A percentile compares a stretch with the other conserved stretches of the same genome.
Evolutionary conservation across 495 filamentous ascomycete species (phyloP).

Genomic region (Parachaetomium inaequale): DNA sequence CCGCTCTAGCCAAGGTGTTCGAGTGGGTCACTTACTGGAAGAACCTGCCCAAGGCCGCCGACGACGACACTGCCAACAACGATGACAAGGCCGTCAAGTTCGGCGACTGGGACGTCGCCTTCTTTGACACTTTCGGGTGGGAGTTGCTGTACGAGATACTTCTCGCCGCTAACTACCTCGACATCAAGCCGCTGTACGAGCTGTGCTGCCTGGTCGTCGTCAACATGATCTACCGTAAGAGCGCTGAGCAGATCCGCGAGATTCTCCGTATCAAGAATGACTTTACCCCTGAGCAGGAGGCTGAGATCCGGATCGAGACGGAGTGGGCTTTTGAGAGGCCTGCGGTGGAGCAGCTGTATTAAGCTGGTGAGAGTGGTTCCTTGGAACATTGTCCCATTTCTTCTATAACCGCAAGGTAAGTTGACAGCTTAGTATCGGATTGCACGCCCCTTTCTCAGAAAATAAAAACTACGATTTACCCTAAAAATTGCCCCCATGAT

Average conservation of each 20-base stretch:
- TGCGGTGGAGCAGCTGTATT: not conserved
- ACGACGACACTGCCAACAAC: not conserved
- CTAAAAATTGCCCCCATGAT: too few relatives aligned
- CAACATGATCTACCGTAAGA: constrained; percentile 3
- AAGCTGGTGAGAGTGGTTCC: too few relatives aligned
- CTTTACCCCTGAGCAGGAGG: constrained; percentile 8
- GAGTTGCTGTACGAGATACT: not conserved
- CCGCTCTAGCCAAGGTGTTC: not conserved
- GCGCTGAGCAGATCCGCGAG: not conserved
- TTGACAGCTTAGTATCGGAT: too few relatives aligned
- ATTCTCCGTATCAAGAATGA: constrained; percentile 4
- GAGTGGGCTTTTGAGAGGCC: not conserved
- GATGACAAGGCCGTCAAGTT: not conserved
- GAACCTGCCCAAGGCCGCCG: not conserved
- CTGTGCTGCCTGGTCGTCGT: not conserved
- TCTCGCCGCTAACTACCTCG: constrained; percentile 4
- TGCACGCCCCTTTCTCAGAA: too few relatives aligned
- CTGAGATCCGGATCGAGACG: not conserved
- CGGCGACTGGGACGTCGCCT: not conserved
- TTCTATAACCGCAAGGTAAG: too few relatives aligned
- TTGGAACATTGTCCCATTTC: too few relatives aligned
- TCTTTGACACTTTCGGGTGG: not conserved
- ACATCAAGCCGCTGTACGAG: not conserved
- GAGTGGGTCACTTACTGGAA: not conserved
- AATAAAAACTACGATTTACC: too few relatives aligned